Base-by-base conservation (phyloP, 257 asterid species). In the Solanum acaule region DNA sequence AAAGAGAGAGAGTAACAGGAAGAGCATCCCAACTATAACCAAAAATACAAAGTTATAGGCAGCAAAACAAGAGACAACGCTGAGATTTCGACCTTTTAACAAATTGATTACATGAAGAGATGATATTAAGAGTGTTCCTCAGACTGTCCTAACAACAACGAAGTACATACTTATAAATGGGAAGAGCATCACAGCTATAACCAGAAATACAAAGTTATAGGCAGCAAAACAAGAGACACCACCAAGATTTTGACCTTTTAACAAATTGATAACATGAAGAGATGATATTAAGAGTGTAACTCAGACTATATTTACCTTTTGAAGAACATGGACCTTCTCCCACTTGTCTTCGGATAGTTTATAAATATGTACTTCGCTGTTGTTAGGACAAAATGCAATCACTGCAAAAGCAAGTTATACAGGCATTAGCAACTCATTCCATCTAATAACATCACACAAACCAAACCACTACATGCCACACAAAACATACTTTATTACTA, bases 311-410 rank as follows among this genome's bases (percentile, higher is more conserved):
- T 46, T 76, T 91, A 96, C 99, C 98, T 95, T 97, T 49, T 97
- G 98, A 89, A 97, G 98, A 92, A 94, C 95, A 87, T 96, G 98
- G 91, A 96, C 90, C 94, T 93, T 97, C 95, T 97, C 99, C 99
- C 99, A 97, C 92, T 96, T 96, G 49, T 93, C 98, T 52, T 94
- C 98, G 63, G 92, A 89, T 89, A 92, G 59, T 88, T 91, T 94
- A 88, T 95, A 95, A 49, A 97, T 95, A 89, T 97, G 98, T 87
- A 97, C 98, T 91, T 97, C 98, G 73, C 91, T 92, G 93, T 93
- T 96, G 92, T 97, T 97, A 25, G 98, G 99, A 87, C 98, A 96
- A 89, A 97, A 91, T 18, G 98, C 98, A 71, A 97, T 90, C 99
- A 96, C 99, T 96, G 76, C 90, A 82, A 29, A 93, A 89, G 86